Base-by-base conservation (phyloP, 1,284 basidiomycete species). In the Omphalotus olearius region DNA sequence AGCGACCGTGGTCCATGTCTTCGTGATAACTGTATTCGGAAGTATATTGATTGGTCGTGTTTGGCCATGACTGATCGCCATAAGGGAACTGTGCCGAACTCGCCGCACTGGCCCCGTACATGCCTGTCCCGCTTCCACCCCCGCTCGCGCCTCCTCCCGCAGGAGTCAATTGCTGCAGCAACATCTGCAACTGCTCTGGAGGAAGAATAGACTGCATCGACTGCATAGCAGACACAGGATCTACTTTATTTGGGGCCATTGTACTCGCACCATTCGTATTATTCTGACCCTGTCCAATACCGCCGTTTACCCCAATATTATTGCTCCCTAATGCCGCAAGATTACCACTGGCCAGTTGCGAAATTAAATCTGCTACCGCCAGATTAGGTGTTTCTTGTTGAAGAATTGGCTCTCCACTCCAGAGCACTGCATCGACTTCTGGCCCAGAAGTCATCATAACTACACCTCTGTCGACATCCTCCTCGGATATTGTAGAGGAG, bases 341-440 rank as follows among this genome's bases (percentile, higher is more conserved):
- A 41, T 61, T 64, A 25, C 70, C 72, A 25, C 70, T 71, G 23
- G 76, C 73, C 23, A 88, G 74, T 66, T 88, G 84, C 20, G 80
- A 78, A 33, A 88, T 79, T 45, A 88, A 74, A 58, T 86, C 84
- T 38, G 83, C 79, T 39, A 87, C 83, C 18, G 81, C 79, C 36
- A 70, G 59, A 17, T 67, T 58, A 44, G 69, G 68, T 35, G 56
- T 60, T 51, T 56, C 58, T 38, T 55, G 62, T 23, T 23, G 38
- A 26, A 65, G 60, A 53, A 23, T 47, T 26, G 54, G 56, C 28
- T 60, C 50, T 30, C 53, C 55, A 44, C 51, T 45, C 51, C 45
- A 43, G 26, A 50, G 59, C 16, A 54, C 49, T 36, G 72, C 67
- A 58, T 91, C 86, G 52, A 79, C 75, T 45, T 88, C 85, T 16